Evolutionary conservation across 768 basidiomycete species (phyloP).

Genomic region (Lentinula raphanica): DNA sequence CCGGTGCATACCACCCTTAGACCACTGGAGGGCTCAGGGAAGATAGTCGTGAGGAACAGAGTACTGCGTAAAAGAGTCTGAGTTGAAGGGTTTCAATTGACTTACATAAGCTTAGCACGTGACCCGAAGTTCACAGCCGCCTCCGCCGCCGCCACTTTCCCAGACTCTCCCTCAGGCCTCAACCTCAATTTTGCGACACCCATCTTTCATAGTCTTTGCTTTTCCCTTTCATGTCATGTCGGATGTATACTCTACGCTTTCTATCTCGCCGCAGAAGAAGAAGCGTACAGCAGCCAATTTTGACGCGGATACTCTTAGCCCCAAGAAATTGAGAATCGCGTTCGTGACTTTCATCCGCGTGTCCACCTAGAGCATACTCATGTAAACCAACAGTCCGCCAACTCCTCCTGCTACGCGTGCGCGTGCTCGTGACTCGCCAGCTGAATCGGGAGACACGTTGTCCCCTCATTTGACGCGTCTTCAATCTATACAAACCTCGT

Average conservation of each 20-base stretch:
- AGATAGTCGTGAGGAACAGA: too few species aligned
- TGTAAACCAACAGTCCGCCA: slow-evolving; percentile 36
- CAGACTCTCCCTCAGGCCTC: too few species aligned
- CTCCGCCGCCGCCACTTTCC: too few species aligned
- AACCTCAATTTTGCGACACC: slow-evolving; percentile 1
- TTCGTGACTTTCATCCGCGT: slow-evolving; percentile 24
- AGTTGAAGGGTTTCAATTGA: too few species aligned
- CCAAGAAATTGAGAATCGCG: slow-evolving; percentile 63
- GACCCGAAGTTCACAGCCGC: too few species aligned
- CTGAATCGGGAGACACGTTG: slow-evolving; percentile 26
- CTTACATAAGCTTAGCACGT: too few species aligned
- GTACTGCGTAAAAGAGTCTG: too few species aligned
- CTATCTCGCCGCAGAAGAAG: slow-evolving; percentile 66
- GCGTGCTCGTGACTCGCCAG: slow-evolving; percentile 26
- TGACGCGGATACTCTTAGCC: slow-evolving; percentile 59
- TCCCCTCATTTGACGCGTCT: slow-evolving; percentile 61
- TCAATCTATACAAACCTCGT: slow-evolving; percentile 55
- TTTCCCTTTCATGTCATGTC: slow-evolving; percentile 36
- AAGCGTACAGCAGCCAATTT: slow-evolving; percentile 51
- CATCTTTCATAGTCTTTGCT: slow-evolving; percentile 11
- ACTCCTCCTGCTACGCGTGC: slow-evolving; percentile 56
- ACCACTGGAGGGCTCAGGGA: too few species aligned
- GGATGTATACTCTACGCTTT: slow-evolving; percentile 55
- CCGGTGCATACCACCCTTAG: too few species aligned
- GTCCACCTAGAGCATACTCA: background rate